Evolutionary conservation across 1,284 basidiomycete species (phyloP).

Genomic region (Ganoderma boninense): DNA sequence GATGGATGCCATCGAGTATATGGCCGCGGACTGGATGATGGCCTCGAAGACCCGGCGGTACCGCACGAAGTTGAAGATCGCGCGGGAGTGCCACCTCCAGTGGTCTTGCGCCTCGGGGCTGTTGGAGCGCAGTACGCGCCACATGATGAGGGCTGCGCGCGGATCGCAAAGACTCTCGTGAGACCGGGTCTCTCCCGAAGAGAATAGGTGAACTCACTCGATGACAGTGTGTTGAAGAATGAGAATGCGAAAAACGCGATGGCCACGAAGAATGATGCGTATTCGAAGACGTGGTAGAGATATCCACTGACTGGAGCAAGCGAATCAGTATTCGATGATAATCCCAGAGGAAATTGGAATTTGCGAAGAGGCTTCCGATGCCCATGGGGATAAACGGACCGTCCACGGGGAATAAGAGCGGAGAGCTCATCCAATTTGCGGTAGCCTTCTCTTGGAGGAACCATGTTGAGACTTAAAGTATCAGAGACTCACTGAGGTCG

Average conservation of each 20-base stretch:
- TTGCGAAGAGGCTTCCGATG: too few relatives aligned
- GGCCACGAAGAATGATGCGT: background rate
- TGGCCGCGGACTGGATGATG: conserved; percentile 11
- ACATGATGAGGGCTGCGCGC: conserved; percentile 5
- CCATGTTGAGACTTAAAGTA: too few relatives aligned
- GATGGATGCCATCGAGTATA: conserved; percentile 6
- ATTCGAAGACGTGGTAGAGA: background rate
- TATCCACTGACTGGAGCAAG: background rate
- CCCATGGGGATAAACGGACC: too few relatives aligned
- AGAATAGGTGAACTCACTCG: background rate
- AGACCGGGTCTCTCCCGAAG: background rate
- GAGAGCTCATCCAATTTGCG: too few relatives aligned
- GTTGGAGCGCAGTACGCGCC: background rate
- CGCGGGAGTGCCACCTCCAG: conserved; percentile 3
- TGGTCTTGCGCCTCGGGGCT: background rate
- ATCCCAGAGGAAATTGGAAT: background rate
- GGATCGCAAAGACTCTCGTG: background rate
- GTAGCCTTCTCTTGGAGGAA: too few relatives aligned
- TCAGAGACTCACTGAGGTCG: background rate
- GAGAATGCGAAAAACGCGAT: background rate
- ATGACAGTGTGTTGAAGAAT: conserved; percentile 4
- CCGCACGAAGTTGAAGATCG: conserved; percentile 2
- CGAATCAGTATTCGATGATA: background rate
- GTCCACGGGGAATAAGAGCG: too few relatives aligned
- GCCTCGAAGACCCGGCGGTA: conserved; percentile 15